Evolutionary conservation across 1,284 basidiomycete species (phyloP).

Genomic region (Cryptococcus neoformans): DNA sequence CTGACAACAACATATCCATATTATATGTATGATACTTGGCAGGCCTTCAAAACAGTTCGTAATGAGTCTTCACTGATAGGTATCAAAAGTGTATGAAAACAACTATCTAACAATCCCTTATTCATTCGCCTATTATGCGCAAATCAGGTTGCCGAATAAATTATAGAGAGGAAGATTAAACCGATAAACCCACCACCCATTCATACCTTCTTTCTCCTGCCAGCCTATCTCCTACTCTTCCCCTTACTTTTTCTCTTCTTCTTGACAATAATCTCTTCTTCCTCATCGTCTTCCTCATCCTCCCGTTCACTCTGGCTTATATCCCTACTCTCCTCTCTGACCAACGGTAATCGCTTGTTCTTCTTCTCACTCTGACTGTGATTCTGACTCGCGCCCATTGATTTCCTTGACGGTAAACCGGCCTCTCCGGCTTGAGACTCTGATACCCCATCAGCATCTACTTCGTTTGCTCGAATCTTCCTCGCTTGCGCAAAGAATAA

Average conservation of each 20-base stretch:
- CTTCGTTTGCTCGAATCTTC: slow-evolving; percentile 57
- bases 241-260: neutral
- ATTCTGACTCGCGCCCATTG: neutral
- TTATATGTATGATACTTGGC: too few species aligned
- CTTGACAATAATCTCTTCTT: neutral
- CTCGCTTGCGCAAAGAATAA: slow-evolving; percentile 93
- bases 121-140: too few species aligned
- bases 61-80: too few species aligned
- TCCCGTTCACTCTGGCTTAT: neutral
- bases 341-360: neutral
- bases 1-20: too few species aligned
- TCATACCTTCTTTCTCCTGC: too few species aligned
- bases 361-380: neutral
- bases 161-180: too few species aligned
- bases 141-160: too few species aligned
- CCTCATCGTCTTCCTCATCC: neutral
- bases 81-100: too few species aligned
- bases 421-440: neutral
- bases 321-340: neutral
- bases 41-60: too few species aligned
- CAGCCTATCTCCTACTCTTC: neutral
- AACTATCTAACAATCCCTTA: too few species aligned
- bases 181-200: too few species aligned
- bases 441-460: slow-evolving; percentile 22
- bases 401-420: neutral